These are phyloP conservation scores for Salvia rosmarinus DNA, from an alignment of 257 asterid genomes.

Conservation along the genomic window DNA sequence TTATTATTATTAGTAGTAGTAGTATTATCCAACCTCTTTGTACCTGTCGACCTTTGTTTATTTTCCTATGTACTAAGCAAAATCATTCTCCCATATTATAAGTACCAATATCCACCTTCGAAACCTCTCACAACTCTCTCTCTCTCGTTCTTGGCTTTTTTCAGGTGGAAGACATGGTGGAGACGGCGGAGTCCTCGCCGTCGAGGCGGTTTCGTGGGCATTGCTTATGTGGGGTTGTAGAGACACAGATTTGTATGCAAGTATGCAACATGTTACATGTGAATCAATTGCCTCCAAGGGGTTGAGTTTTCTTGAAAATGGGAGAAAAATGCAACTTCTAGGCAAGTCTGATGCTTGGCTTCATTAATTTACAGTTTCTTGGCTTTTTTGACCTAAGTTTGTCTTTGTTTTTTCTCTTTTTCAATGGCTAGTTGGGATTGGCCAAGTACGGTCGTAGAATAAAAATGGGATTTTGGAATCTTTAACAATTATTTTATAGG, in stretches of 20 bases:
- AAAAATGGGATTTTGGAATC: constrained; percentile 39
- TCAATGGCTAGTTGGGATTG: constrained; percentile 19
- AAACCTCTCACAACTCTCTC: constrained; percentile 10
- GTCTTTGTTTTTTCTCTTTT: background rate
- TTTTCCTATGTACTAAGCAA: constrained; percentile 48
- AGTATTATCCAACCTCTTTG: constrained; percentile 43
- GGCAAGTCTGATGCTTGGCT: constrained; percentile 89
- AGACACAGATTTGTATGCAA: constrained; percentile 22
- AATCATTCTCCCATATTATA: constrained; percentile 32
- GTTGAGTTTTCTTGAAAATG: constrained; percentile 38
- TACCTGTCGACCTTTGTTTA: constrained; percentile 42
- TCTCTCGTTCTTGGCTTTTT: background rate
- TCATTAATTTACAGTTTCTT: constrained; percentile 22
- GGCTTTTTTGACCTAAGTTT: constrained; percentile 8
- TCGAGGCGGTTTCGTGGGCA: background rate
- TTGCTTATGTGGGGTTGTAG: background rate
- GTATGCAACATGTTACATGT: constrained; percentile 30
- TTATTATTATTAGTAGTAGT: no score
- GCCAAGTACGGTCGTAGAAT: constrained; percentile 35
- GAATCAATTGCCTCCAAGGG: constrained; percentile 42
- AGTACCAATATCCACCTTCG: constrained; percentile 21
- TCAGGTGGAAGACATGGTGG: constrained; percentile 20
- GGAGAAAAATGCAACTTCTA: constrained; percentile 45
- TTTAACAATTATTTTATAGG: constrained; percentile 14
- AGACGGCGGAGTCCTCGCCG: background rate